Evolutionary conservation across 2,329 filamentous ascomycete species (phyloP), one percentile per base, ranked within the genome.

Genomic region (Exophiala mesophila): DNA sequence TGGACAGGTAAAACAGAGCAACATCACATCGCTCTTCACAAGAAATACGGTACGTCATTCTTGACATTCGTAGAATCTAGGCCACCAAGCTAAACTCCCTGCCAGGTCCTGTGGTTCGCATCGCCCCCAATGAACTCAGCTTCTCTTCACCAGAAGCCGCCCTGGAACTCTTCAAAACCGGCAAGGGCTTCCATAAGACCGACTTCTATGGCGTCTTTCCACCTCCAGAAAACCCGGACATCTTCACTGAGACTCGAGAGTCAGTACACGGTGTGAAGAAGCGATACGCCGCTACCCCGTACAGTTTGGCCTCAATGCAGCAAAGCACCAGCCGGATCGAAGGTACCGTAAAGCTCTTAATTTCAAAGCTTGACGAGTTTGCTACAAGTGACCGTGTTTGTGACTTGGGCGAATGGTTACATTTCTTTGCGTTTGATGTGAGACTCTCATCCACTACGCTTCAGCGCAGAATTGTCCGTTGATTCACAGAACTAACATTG

Each of bases 231-330:
- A 76, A 77, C 59, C 73, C 74, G 4, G 74, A 77, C 46, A 76
- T 77, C 56, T 77, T 77, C 59, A 77, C 74, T 29, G 74, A 77
- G 57, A 69, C 65, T 12, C 63, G 72, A 39, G 73, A 77, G 58
- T 63, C 69, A 5, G 69, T 73, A n/a, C 74, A 78, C 55, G 72
- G 72, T 0, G 64, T 67, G 45, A 76, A 76, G 65, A 77, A 77
- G 76, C 55, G 71, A 73, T 50, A 54, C 47, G 53, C 58, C 4
- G 56, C 57, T 2, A 57, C 53, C n/a, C 53, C 57, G 5, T 62
- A 57, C 43, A 57, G 53, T 31, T 42, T 62, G 47, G 53, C 49
- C 3, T 50, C 55, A 1, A 55, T 63, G 18, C 51, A 60, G 2
- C 54, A 58, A 20, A 41, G 53, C 6, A 57, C 59, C 28, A 30